Evolutionary conservation across 2,329 filamentous ascomycete species (phyloP).

Genomic region (Catunica adiposa): DNA sequence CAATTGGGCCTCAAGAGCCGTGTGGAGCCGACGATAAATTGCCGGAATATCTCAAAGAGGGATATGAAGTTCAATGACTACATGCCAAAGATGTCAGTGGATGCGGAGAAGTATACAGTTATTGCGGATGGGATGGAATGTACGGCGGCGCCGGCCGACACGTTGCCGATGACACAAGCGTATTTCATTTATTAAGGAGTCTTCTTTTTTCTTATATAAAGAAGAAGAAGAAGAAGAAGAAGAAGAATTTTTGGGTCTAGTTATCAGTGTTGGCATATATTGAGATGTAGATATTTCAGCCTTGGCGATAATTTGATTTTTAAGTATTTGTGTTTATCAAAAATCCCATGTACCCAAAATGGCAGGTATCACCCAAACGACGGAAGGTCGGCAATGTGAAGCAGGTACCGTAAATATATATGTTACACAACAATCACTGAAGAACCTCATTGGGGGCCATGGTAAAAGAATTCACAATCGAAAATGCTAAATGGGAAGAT

Average conservation of each 20-base stretch:
- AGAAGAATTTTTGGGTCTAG: neutral
- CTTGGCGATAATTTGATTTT: no score
- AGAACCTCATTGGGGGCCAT: no score
- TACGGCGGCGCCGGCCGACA: constrained; percentile 52
- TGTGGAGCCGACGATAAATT: constrained; percentile 62
- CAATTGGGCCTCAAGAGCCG: constrained; percentile 63
- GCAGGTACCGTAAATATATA: no score
- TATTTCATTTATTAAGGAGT: constrained; percentile 53
- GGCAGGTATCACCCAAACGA: no score
- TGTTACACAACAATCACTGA: no score
- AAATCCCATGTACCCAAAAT: no score
- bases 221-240: neutral
- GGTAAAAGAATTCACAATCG: neutral
- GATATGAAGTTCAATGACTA: constrained; percentile 83
- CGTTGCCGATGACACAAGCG: constrained; percentile 58
- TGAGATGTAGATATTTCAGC: no score
- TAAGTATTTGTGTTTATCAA: no score
- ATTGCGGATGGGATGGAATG: constrained; percentile 68
- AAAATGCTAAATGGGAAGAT: neutral
- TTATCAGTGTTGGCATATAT: neutral
- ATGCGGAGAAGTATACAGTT: constrained; percentile 78
- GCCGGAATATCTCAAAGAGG: constrained; percentile 57
- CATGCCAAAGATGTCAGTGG: constrained; percentile 77
- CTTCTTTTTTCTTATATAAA: no score
- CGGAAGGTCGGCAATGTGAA: no score